Conservation (phyloP, 306 rosid species). For the Crataegus laevigata region DNA sequence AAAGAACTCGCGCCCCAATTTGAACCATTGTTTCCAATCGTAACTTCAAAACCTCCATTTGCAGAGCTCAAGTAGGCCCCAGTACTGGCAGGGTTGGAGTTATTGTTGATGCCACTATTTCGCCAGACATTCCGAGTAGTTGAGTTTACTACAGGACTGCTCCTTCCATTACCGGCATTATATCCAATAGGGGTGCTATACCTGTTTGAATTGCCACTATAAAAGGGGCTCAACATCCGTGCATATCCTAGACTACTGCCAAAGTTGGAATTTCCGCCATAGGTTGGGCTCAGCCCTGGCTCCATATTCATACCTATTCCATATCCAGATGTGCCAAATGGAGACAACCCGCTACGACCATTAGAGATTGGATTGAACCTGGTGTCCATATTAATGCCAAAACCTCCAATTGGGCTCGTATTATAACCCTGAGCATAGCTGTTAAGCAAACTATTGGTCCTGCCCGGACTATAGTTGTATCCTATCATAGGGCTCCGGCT, state of each 20-base stretch:
- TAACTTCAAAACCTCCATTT: slow-evolving; percentile 60
- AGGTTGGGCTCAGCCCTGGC: slow-evolving; percentile 64
- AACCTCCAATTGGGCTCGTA: slow-evolving; percentile 76
- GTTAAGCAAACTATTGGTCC: slow-evolving; percentile 57
- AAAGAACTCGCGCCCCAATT: slow-evolving; percentile 52
- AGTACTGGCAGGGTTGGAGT: slow-evolving; percentile 37
- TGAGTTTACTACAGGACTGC: slow-evolving; percentile 55
- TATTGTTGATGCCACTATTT: slow-evolving; percentile 50
- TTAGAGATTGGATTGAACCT: slow-evolving; percentile 70
- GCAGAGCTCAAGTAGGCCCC: slow-evolving; percentile 61
- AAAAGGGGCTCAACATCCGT: slow-evolving; percentile 58
- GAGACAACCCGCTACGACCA: slow-evolving; percentile 67
- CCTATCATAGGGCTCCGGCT: slow-evolving; percentile 65
- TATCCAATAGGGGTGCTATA: slow-evolving; percentile 68
- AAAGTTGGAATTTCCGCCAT: slow-evolving; percentile 55
- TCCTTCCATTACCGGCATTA: slow-evolving; percentile 55
- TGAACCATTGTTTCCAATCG: slow-evolving; percentile 51
- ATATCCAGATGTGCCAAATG: slow-evolving; percentile 57
- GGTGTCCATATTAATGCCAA: slow-evolving; percentile 78
- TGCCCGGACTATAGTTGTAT: slow-evolving; percentile 57
- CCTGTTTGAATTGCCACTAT: slow-evolving; percentile 61
- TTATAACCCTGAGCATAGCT: slow-evolving; percentile 70
- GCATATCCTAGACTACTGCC: slow-evolving; percentile 73
- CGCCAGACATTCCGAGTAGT: slow-evolving; percentile 83
- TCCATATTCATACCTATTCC: slow-evolving; percentile 79